phyloP scores from a whole-genome alignment of 495 filamentous ascomycete species.

The Amorphotheca resinae region DNA sequence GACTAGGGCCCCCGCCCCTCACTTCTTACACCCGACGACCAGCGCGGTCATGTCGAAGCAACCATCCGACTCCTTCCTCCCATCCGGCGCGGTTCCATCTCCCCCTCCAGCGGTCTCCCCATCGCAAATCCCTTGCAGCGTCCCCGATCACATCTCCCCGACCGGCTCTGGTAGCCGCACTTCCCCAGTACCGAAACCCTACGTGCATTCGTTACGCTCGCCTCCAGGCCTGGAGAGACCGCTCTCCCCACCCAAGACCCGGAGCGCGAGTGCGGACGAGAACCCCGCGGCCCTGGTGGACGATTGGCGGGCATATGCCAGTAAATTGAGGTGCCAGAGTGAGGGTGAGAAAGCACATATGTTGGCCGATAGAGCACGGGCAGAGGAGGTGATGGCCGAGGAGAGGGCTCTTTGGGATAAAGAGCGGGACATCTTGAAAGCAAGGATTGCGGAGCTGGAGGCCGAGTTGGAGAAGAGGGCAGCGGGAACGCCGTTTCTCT shows the following conservation, averaged over 20 bases:
- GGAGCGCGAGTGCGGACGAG: conserved; percentile 16
- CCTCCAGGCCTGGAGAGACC: conserved; percentile 6
- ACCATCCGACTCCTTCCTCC: conserved; percentile 18
- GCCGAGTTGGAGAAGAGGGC: conserved; percentile 1
- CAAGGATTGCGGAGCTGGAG: conserved; percentile 17
- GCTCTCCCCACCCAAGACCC: conserved; percentile 16
- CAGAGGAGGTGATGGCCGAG: conserved; percentile 21
- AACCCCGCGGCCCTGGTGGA: conserved; percentile 13
- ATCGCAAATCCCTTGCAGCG: conserved; percentile 6
- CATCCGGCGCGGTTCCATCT: conserved; percentile 18
- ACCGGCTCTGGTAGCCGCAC: neutral
- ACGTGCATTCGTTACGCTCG: conserved; percentile 5
- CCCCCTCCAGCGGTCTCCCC: conserved; percentile 8
- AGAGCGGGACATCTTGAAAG: conserved; percentile 12
- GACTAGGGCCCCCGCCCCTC: no score
- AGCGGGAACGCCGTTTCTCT: neutral
- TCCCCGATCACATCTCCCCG: conserved; percentile 12
- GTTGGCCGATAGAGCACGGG: conserved; percentile 12
- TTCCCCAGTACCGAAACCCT: neutral
- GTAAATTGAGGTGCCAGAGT: conserved; percentile 16
- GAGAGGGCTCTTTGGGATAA: conserved; percentile 20
- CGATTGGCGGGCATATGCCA: conserved; percentile 17
- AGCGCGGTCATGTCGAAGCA: conserved; percentile 12
- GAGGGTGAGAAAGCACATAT: conserved; percentile 21
- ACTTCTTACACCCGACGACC: neutral